Conservation (phyloP, 441 rosid genomes). For the Manihot esculenta region DNA sequence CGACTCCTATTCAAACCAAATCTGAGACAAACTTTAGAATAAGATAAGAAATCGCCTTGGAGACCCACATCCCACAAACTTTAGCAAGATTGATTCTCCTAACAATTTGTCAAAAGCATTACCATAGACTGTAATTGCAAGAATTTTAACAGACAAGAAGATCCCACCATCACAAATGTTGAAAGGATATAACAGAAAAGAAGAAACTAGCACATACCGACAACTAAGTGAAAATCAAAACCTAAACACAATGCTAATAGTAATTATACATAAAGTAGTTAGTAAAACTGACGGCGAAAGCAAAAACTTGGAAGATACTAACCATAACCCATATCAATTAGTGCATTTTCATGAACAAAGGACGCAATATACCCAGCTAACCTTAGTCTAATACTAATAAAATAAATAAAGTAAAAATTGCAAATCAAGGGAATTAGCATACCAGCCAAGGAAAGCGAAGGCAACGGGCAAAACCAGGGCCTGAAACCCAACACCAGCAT, state of each 20-base stretch:
- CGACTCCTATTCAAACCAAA: slow-evolving; percentile 18
- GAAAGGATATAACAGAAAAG: neutral
- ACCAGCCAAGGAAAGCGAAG: slow-evolving; percentile 97
- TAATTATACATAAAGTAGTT: neutral
- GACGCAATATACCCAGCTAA: neutral
- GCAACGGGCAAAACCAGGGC: slow-evolving; percentile 93
- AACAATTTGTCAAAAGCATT: slow-evolving; percentile 12
- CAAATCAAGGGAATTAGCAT: slow-evolving; percentile 16
- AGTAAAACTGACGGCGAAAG: neutral
- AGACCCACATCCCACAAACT: slow-evolving; percentile 29
- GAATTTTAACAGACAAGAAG: neutral
- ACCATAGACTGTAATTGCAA: neutral
- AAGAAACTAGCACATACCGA: neutral
- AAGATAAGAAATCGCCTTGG: slow-evolving; percentile 3
- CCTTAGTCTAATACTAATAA: neutral
- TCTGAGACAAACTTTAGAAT: slow-evolving; percentile 8
- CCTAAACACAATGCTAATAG: too few relatives aligned
- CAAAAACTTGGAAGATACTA: neutral
- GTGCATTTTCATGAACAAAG: neutral
- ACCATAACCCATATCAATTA: neutral
- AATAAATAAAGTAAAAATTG: neutral
- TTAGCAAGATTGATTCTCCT: slow-evolving; percentile 17
- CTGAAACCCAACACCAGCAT: slow-evolving; percentile 95
- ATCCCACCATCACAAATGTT: neutral
- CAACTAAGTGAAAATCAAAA: neutral